Percentiles rank a stretch among this genome's conserved stretches.
phyloP scores from a whole-genome alignment of 805 yeast species.

The Cyberlindnera subsufficiens region DNA sequence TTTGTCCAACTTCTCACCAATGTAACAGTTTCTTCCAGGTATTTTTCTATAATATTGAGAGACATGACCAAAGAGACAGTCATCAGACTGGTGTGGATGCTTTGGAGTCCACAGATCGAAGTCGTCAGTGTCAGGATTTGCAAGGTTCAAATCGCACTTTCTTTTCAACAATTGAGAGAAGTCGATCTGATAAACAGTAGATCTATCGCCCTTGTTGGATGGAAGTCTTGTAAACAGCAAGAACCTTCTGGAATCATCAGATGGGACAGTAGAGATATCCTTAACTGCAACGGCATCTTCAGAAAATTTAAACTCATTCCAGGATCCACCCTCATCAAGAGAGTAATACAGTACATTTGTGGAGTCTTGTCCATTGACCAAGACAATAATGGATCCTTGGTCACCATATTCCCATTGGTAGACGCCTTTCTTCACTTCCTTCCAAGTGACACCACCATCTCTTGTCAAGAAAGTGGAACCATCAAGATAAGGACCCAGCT shows the following conservation, averaged over 20 bases:
- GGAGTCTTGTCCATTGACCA: slow-evolving; percentile 53
- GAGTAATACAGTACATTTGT: slow-evolving; percentile 64
- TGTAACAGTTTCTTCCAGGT: slow-evolving; percentile 58
- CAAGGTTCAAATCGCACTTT: slow-evolving; percentile 48
- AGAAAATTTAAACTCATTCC: slow-evolving; percentile 63
- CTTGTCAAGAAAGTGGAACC: slow-evolving; percentile 69
- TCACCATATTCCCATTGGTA: slow-evolving; percentile 96
- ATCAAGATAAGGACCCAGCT: slow-evolving; percentile 40
- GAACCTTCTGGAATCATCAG: slow-evolving; percentile 82
- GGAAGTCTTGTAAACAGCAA: slow-evolving; percentile 51
- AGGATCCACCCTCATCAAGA: slow-evolving; percentile 71
- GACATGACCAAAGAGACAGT: slow-evolving; percentile 71
- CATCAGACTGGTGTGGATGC: slow-evolving; percentile 43
- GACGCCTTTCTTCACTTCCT: slow-evolving; percentile 64
- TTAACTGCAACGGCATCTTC: slow-evolving; percentile 47
- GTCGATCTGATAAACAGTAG: slow-evolving; percentile 49
- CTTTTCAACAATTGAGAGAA: slow-evolving; percentile 45
- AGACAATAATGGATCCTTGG: slow-evolving; percentile 78
- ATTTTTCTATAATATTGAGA: slow-evolving; percentile 53
- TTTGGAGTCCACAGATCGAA: slow-evolving; percentile 60
- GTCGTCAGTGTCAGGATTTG: slow-evolving; percentile 43
- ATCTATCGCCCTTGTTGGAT: slow-evolving; percentile 36
- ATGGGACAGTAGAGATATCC: slow-evolving; percentile 86
- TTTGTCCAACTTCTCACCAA: slow-evolving; percentile 50
- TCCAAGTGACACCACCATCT: slow-evolving; percentile 94